These are phyloP conservation scores for Ophiostoma ulmi DNA, from an alignment of 2,329 filamentous ascomycete genomes.

Conservation along the genomic window DNA sequence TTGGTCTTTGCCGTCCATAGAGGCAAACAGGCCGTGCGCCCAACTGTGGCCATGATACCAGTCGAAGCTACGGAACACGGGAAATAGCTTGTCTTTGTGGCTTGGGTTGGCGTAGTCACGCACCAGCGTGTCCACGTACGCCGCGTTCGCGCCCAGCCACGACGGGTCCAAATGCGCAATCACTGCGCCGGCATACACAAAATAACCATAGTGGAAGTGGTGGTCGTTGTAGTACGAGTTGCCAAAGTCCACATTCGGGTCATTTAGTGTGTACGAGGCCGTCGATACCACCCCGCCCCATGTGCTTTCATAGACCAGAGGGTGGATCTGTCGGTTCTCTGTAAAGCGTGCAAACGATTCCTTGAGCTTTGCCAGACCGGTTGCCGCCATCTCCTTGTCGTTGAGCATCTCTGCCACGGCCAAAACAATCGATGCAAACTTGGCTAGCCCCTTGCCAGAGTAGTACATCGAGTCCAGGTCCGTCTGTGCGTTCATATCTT, in stretches of 20 bases:
- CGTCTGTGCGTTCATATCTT: constrained; percentile 68
- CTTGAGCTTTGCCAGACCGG: constrained; percentile 59
- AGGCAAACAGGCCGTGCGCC: constrained; percentile 73
- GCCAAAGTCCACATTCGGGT: constrained; percentile 75
- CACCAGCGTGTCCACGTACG: constrained; percentile 76
- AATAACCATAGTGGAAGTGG: constrained; percentile 79
- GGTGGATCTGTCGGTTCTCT: constrained; percentile 61
- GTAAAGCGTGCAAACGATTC: constrained; percentile 61
- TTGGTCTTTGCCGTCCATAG: constrained; percentile 70
- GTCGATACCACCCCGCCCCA: constrained; percentile 81
- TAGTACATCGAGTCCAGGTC: constrained; percentile 88
- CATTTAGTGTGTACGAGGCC: constrained; percentile 63
- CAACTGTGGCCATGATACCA: constrained; percentile 95
- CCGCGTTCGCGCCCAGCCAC: constrained; percentile 69
- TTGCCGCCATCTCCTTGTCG: constrained; percentile 52
- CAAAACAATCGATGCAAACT: constrained; percentile 67
- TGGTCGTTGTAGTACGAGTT: constrained; percentile 80
- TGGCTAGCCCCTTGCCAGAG: constrained; percentile 72
- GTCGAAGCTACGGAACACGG: constrained; percentile 78
- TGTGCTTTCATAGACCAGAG: constrained; percentile 59
- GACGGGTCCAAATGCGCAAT: constrained; percentile 71
- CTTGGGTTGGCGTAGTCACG: constrained; percentile 78
- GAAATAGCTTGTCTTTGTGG: constrained; percentile 66
- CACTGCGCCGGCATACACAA: constrained; percentile 78
- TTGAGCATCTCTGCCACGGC: constrained; percentile 59